A percentile compares a stretch with the other conserved stretches of the same genome.
These are phyloP conservation scores for Exidia glandulosa DNA, from an alignment of 768 basidiomycete genomes.

Conservation along the genomic window DNA sequence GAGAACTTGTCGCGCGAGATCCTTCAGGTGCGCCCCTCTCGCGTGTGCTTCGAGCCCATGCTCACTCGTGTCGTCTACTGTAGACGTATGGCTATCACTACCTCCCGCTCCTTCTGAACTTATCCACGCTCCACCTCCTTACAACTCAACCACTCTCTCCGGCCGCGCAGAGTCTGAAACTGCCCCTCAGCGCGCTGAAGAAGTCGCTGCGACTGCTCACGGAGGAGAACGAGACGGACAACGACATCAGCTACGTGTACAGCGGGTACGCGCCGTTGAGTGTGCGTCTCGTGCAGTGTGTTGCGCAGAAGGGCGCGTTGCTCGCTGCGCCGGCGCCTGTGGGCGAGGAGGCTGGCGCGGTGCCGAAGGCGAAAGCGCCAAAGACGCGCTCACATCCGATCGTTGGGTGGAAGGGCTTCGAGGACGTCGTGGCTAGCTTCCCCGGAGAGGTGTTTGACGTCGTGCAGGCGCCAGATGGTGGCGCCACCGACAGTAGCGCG, in stretches of 20 bases:
- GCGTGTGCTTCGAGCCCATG: conserved; percentile 21
- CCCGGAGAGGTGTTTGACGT: conserved; percentile 84
- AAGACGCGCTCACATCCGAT: conserved; percentile 83
- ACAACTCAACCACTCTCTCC: conserved; percentile 58
- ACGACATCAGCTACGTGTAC: conserved; percentile 93
- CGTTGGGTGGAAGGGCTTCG: conserved; percentile 95
- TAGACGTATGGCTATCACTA: conserved; percentile 57
- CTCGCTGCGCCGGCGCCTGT: conserved; percentile 25
- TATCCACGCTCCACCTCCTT: conserved; percentile 29
- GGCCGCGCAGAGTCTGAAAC: conserved; percentile 40
- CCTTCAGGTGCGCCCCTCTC: conserved; percentile 51
- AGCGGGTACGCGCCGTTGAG: conserved; percentile 95
- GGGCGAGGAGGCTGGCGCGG: conserved; percentile 31
- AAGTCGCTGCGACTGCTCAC: conserved; percentile 87
- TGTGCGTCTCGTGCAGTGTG: conserved; percentile 83
- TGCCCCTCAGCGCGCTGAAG: conserved; percentile 61
- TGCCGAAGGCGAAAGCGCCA: conserved; percentile 20
- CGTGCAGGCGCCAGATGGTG: conserved; percentile 19
- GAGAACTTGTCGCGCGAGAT: conserved; percentile 89
- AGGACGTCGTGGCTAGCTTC: conserved; percentile 72
- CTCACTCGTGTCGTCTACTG: conserved; percentile 55
- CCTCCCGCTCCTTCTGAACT: conserved; percentile 28
- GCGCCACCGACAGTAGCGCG: neutral
- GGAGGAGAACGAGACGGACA: conserved; percentile 54
- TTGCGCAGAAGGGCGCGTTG: conserved; percentile 84